Evolutionary conservation across 2,329 filamentous ascomycete genomes (phyloP), one percentile per base, ranked within the genome.

Genomic region (Diplodia corticola): DNA sequence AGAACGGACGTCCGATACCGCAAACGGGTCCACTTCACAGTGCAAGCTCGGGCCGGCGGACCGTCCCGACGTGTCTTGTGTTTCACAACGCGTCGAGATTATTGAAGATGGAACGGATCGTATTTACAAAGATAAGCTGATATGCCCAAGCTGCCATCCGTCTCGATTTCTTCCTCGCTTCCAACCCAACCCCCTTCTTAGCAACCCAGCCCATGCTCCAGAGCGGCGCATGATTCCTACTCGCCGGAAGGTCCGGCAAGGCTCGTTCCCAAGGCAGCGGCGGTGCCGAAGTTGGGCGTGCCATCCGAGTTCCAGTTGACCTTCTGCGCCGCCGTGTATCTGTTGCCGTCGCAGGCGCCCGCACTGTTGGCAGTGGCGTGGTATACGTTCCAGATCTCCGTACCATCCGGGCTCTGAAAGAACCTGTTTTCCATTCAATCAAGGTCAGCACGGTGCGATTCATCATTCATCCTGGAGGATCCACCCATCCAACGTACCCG

Each of bases 321-420:
- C 26, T 79, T 79, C 71, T 86, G 81, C 0, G 82, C 82, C 76
- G 83, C 83, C 1, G 85, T 84, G 68, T 86, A 86, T 46, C 85
- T 74, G 4, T 78, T 83, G 1, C 82, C 79, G 67, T 86, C 84
- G 65, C 85, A 88, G 1, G 81, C 79, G 0, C 85, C 85, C 0
- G 73, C 75, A 12, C 77, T 75, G 67, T 80, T 82, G 1, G 78
- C 75, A 0, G 84, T 86, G 0, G 85, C 85, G 69, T 87, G 84
- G 72, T 84, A 87, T 0, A 84, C 81, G 61, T 84, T 85, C 81
- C 81, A 87, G 2, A 80, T 83, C 73, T 87, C 79, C 0, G 75
- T 81, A 3, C 80, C 83, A 68, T 87, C 84, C 0, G 85, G 84
- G 68, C 83, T 86, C 30, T 74, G 76, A 75, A 88, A 87, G 78